Percentiles rank a stretch among this genome's conserved stretches.
Conservation (phyloP, 495 filamentous ascomycete genomes). For the Hypoxylon subgilvum region DNA sequence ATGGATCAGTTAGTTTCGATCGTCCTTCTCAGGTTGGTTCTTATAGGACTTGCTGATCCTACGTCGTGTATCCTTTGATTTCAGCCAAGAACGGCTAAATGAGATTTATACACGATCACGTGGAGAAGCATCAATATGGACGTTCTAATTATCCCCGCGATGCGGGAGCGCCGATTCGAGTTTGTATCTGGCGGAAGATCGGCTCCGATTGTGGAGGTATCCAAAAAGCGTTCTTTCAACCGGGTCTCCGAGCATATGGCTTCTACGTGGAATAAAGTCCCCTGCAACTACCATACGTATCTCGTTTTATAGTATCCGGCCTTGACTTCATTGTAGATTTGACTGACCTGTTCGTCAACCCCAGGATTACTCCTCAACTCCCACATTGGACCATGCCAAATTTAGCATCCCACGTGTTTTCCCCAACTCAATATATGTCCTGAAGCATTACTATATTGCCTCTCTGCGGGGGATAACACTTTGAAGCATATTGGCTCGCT, state of each 20-base stretch:
- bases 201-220: slow-evolving; percentile 13
- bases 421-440: not conserved
- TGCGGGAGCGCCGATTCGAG: slow-evolving; percentile 3
- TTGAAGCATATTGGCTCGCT: not conserved
- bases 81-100: slow-evolving; percentile 31
- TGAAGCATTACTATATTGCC: slow-evolving; percentile 2
- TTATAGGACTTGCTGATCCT: slow-evolving; percentile 18
- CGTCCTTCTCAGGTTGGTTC: not conserved
- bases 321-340: slow-evolving; percentile 2
- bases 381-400: slow-evolving; percentile 21
- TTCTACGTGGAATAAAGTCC: slow-evolving; percentile 32
- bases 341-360: not conserved
- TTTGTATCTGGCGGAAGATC: slow-evolving; percentile 14
- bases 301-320: slow-evolving; percentile 9
- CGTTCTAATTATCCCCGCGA: not conserved
- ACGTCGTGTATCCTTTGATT: not conserved
- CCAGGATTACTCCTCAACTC: not conserved
- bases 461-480: slow-evolving; percentile 6
- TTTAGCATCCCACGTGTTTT: slow-evolving; percentile 30
- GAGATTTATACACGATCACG: not conserved
- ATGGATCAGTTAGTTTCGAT: not conserved
- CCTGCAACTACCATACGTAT: too few relatives aligned
- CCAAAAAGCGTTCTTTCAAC: slow-evolving; percentile 24
- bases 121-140: slow-evolving; percentile 9
- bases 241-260: slow-evolving; percentile 27